Percentiles rank a stretch among this genome's conserved stretches.
Conservation (phyloP, 768 basidiomycete species). For the Calocybe cyanea region DNA sequence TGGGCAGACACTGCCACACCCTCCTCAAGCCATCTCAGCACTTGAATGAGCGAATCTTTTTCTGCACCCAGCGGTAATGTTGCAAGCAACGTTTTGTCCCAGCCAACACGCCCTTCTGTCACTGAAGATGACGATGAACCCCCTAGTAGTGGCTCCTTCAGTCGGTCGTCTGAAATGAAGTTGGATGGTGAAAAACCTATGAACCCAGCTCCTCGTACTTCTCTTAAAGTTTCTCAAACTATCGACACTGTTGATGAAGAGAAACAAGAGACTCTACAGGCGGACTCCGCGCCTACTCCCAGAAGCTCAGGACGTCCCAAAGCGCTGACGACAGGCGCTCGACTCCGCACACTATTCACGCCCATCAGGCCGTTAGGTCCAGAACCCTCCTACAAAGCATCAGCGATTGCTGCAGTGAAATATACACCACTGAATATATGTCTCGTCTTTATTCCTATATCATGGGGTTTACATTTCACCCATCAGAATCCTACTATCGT, state of each 20-base stretch:
- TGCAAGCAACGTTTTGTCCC: conserved; percentile 26
- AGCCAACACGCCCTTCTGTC: conserved; percentile 27
- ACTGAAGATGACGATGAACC: conserved; percentile 41
- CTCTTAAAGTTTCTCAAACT: conserved; percentile 5
- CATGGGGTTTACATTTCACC: conserved; percentile 44
- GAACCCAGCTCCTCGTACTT: not conserved
- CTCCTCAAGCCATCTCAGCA: not conserved
- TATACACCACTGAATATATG: conserved; percentile 40
- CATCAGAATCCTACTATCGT: conserved; percentile 42
- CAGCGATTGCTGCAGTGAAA: conserved; percentile 25
- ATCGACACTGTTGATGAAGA: conserved; percentile 15
- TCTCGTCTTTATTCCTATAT: conserved; percentile 46
- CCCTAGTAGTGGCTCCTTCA: conserved; percentile 36
- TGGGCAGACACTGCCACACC: not conserved
- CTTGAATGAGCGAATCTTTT: conserved; percentile 38
- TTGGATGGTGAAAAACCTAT: conserved; percentile 2
- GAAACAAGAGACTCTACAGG: conserved; percentile 13
- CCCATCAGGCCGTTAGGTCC: conserved; percentile 29
- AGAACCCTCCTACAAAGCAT: conserved; percentile 30
- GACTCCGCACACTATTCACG: conserved; percentile 29
- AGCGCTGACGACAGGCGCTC: conserved; percentile 11
- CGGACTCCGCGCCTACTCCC: not conserved
- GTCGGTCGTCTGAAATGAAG: conserved; percentile 29
- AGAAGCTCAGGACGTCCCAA: not conserved
- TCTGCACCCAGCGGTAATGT: conserved; percentile 24